These are phyloP conservation scores for Blastobotrys indianensis DNA, from an alignment of 1,139 yeast species.

Conservation along the genomic window DNA sequence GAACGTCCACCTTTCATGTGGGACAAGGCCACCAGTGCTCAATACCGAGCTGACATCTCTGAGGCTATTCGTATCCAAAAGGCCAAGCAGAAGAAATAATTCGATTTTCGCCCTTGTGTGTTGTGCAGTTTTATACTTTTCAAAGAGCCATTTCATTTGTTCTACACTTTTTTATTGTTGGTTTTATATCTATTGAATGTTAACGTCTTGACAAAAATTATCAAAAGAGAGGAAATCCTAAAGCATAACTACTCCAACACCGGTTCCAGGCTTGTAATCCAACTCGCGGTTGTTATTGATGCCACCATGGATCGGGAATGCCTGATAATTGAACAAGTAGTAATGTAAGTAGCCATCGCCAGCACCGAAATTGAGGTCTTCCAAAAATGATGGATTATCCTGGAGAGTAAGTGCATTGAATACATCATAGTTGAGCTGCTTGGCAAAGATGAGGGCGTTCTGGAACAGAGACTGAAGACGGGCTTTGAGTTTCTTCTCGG, in stretches of 20 bases:
- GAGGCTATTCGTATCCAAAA: conserved; percentile 8
- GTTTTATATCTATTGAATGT: neutral
- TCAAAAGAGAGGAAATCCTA: conserved; percentile 25
- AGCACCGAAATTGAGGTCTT: conserved; percentile 78
- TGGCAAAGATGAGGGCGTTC: conserved; percentile 76
- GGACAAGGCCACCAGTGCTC: conserved; percentile 11
- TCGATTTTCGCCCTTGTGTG: neutral
- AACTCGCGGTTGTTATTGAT: conserved; percentile 50
- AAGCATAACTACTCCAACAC: conserved; percentile 83
- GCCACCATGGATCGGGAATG: conserved; percentile 80
- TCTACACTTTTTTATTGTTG: neutral
- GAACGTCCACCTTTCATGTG: conserved; percentile 53
- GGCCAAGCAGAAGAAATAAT: neutral
- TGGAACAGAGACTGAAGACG: conserved; percentile 57
- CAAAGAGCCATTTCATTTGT: neutral
- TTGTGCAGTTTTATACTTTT: neutral
- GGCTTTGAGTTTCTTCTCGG: conserved; percentile 39
- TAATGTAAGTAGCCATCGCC: conserved; percentile 93
- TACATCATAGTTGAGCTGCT: conserved; percentile 66
- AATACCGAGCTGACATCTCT: conserved; percentile 13
- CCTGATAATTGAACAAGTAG: conserved; percentile 83
- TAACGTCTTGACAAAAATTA: neutral
- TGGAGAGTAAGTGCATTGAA: conserved; percentile 89
- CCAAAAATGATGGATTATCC: conserved; percentile 78
- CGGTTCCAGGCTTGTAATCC: conserved; percentile 51